Evolutionary conservation across 129 eudicot genomes (phyloP).

Genomic region (Lonicera japonica): DNA sequence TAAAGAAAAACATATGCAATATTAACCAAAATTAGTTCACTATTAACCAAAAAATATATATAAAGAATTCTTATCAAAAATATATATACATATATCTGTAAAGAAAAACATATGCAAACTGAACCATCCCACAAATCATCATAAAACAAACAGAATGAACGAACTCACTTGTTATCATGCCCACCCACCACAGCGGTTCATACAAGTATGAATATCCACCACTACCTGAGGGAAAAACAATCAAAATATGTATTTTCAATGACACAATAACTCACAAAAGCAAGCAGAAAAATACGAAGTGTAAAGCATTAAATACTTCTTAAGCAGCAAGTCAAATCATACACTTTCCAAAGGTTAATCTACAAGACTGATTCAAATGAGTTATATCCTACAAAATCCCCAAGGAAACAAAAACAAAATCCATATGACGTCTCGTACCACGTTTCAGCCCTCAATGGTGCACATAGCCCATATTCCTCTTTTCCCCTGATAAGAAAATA

Average conservation of each 20-base stretch:
- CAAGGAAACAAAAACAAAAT: too few relatives aligned
- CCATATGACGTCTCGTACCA: too few relatives aligned
- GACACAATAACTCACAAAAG: neutral
- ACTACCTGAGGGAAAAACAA: constrained; percentile 41
- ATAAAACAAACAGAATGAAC: neutral
- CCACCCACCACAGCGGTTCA: constrained; percentile 99
- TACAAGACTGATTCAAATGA: too few relatives aligned
- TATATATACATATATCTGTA: too few relatives aligned
- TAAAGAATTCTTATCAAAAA: neutral
- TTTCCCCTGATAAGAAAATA: too few relatives aligned
- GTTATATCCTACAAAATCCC: too few relatives aligned
- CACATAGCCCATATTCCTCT: too few relatives aligned
- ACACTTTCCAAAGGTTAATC: neutral
- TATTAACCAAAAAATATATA: too few relatives aligned
- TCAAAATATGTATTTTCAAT: neutral
- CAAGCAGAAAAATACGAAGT: neutral
- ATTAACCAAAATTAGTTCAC: too few relatives aligned
- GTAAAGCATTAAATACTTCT: neutral
- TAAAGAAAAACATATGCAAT: too few relatives aligned
- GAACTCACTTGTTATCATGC: constrained; percentile 94
- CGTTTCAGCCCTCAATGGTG: too few relatives aligned
- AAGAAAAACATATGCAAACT: neutral
- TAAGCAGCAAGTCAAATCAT: neutral
- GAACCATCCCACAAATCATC: neutral
- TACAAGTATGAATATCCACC: constrained; percentile 94